Base-by-base conservation (phyloP, 2,329 filamentous ascomycete species). In the Pseudogymnoascus sp. region DNA sequence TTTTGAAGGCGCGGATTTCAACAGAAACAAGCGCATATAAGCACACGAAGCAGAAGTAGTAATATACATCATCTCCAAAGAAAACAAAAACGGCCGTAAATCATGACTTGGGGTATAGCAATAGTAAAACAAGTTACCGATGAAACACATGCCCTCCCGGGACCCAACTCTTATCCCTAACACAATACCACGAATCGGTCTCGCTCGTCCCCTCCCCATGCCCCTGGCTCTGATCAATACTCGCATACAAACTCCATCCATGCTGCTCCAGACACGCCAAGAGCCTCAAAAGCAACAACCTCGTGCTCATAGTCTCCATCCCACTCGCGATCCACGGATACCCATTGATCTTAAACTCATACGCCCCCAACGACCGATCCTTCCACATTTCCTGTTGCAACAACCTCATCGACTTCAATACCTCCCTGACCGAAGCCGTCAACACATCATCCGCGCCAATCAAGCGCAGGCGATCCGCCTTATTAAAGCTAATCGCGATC, bases 161-260 rank as follows among this genome's bases (percentile, higher is more conserved):
- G 27, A 69, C 63, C 68, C 68, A 69, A 1, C 33, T 35, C 40
- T 61, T 67, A 29, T 66, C 65, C 37, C 60, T 66, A 6, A 70
- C 65, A 55, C 67, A 69, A 63, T 66, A 68, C 68, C 68, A 70
- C 48, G 61, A 66, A 58, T 70, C 68, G 1, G 67, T 65, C 55
- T 70, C 67, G 39, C 61, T 62, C 6, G 58, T 60, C 65, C 67
- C 6, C 48, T 69, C 29, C 40, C 66, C 48, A 21, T 66, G 61
- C 61, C 68, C 63, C n/a, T 62, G 62, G 60, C 42, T 69, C 61
- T 75, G 73, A 62, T 75, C 72, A 29, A 77, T 67, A 62, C 73
- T 74, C 1, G 73, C 72, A 67, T 76, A 76, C 12, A 76, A 68
- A 55, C 70, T 72, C 71, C 74, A 77, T 1, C 75, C 75, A 59